Base-by-base conservation (phyloP, 225 moss, liverwort and hornwort species). In the Marchantia polymorpha region DNA sequence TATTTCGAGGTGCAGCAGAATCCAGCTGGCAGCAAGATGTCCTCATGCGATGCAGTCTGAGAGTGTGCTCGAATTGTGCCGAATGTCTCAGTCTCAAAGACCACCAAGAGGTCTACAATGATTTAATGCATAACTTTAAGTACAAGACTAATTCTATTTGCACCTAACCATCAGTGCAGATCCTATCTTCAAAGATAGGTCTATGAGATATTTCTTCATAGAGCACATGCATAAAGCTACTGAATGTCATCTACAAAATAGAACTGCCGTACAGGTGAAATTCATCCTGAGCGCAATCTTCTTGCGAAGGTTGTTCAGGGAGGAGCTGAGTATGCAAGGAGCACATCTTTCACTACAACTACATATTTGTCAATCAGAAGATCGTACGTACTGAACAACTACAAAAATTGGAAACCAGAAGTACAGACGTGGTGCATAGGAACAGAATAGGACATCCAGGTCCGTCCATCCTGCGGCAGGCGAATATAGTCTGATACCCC, bases 401-500 rank as follows among this genome's bases (percentile, higher is more conserved):
- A 63, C 76, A 76, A 64, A 76, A 60, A 76, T n/a, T 64, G n/a
- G 76, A 76, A 64, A 76, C 76, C 76, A 64, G 64, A 63, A n/a
- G 61, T 23, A 59, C 58, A 59, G 23, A 77, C 64, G 47, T 77
- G 20, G 50, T 64, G 64, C 64, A 50, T 49, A 50, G 60, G 64
- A 63, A 22, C 77, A 64, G 64, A 63, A 77, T 64, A 49, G 77
- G 77, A 77, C 63, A 48, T 61, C 49, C 26, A 58, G 39, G 75
- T 75, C 59, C 75, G 59, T 31, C 30, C 31, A 31, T 77, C 64
- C 48, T 77, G 26, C 46, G 19, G 63, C 12, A 77, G 46, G 23
- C 22, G 61, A 77, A 12, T 47, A 77, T 14, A 76, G 46, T 63
- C 63, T 64, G 76, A 76, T 76, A 49, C 12, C 76, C 76, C 22